Evolutionary conservation across 2,329 filamentous ascomycete species (phyloP), one percentile per base, ranked within the genome.

Genomic region (Aureobasidium sp.): DNA sequence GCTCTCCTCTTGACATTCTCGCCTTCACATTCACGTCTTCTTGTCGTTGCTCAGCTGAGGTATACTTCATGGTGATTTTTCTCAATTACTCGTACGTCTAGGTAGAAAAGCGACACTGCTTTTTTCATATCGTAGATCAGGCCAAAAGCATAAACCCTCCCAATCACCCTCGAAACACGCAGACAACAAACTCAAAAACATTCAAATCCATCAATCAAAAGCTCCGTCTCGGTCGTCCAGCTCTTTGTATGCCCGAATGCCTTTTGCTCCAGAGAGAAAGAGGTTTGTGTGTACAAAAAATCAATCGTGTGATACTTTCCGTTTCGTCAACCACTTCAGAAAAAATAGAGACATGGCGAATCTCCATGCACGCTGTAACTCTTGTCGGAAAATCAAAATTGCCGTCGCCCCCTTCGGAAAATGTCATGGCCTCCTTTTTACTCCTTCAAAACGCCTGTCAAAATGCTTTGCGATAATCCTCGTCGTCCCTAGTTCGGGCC

Each of bases 71-170:
- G 17, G 45, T 48, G 25, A 25, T 48, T 48, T 55, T 55, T 55
- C 29, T 57, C n/a, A 4, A 44, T 45, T 58, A 34, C 31, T 34
- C 31, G 31, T 34, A 47, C 14, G 25, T 47, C 29, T 47, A 58
- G 20, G 39, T 39, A 42, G 22, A 29, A 42, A 31, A 39, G 42
- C 44, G 29, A 44, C 27, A 41, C 37, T 44, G 27, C 52, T 56
- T 42, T 36, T 45, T 57, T 56, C 27, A 57, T 22, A 11, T 57
- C 53, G 29, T 57, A 45, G 25, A 57, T 57, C 39, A 36, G 53
- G 39, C 39, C 53, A 57, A 57, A 55, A 57, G 53, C 41, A 57
- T 57, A 57, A 57, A 55, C 52, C 52, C 52, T 39, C 14, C 22
- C 20, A 41, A 52, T 2, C 20, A 22, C 9, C 6, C 15, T 12